phyloP scores from a whole-genome alignment of 2,329 filamentous ascomycete species.

The Emergomyces pasteurianus region DNA sequence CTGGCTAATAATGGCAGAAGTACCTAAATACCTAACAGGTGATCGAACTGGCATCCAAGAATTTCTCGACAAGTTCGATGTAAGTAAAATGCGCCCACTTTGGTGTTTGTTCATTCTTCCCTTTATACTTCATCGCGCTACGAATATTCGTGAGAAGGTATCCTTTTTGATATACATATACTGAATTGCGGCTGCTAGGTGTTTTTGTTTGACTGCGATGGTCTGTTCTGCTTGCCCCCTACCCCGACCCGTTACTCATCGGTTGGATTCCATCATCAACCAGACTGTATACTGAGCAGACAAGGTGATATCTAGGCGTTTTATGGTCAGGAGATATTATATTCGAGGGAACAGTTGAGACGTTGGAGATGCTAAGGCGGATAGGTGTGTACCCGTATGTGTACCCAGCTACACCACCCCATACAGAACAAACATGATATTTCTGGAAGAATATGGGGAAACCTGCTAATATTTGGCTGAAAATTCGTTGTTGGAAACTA shows the following conservation, averaged over 20 bases:
- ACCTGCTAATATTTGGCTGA: neutral
- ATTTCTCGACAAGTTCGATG: constrained; percentile 87
- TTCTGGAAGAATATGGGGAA: neutral
- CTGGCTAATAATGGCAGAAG: neutral
- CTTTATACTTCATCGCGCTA: neutral
- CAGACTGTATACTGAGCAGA: constrained; percentile 23
- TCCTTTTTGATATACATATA: constrained; percentile 5
- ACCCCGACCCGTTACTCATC: neutral
- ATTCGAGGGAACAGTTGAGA: constrained; percentile 75
- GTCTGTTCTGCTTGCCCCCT: constrained; percentile 38
- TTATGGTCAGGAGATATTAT: constrained; percentile 92
- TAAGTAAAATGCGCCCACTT: constrained; percentile 37
- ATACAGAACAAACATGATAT: neutral
- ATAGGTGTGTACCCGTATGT: constrained; percentile 47
- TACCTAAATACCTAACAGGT: constrained; percentile 58
- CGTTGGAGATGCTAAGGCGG: constrained; percentile 66
- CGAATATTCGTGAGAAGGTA: neutral
- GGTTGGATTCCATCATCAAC: neutral
- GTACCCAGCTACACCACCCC: neutral
- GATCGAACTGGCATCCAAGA: constrained; percentile 63
- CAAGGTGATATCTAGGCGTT: constrained; percentile 55
- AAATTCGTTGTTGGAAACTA: neutral
- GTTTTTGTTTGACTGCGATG: constrained; percentile 95
- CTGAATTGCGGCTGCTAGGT: constrained; percentile 43
- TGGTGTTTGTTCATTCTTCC: neutral